Evolutionary conservation across 2,329 filamentous ascomycete species (phyloP).

Genomic region (Blastomyces parvus): DNA sequence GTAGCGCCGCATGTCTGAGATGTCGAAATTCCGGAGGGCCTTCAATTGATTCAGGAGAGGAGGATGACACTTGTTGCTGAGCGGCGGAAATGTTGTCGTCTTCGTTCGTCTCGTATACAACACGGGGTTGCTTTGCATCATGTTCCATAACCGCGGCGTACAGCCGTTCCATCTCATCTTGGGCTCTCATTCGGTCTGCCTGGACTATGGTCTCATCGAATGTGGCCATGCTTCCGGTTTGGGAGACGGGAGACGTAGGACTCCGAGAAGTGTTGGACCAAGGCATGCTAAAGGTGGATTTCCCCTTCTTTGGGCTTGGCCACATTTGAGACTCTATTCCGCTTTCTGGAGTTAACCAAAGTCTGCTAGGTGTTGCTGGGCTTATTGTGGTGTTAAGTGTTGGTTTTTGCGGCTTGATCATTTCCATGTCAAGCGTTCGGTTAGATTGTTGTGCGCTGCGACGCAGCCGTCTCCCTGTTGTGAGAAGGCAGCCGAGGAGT

Average conservation of each 20-base stretch:
- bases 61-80: slow-evolving; percentile 21
- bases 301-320: slow-evolving; percentile 30
- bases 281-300: slow-evolving; percentile 27
- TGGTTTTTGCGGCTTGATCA: slow-evolving; percentile 40
- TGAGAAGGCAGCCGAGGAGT: slow-evolving; percentile 57
- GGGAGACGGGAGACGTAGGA: slow-evolving; percentile 32
- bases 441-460: slow-evolving; percentile 44
- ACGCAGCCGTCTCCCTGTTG: slow-evolving; percentile 50
- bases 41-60: slow-evolving; percentile 25
- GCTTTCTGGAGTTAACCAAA: slow-evolving; percentile 15
- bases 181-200: slow-evolving; percentile 62
- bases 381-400: slow-evolving; percentile 26
- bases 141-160: slow-evolving; percentile 90
- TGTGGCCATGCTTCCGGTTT: slow-evolving; percentile 54
- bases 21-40: slow-evolving; percentile 25
- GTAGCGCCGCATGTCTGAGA: slow-evolving; percentile 16
- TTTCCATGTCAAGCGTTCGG: slow-evolving; percentile 46
- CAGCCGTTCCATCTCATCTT: slow-evolving; percentile 77
- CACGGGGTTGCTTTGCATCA: slow-evolving; percentile 47
- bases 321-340: slow-evolving; percentile 18
- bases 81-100: slow-evolving; percentile 15
- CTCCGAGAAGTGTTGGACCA: slow-evolving; percentile 31
- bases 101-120: slow-evolving; percentile 16
- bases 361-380: slow-evolving; percentile 26
- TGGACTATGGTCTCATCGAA: slow-evolving; percentile 71